Evolutionary conservation across 2,329 filamentous ascomycete species (phyloP).

Genomic region (Fusarium camptoceras): DNA sequence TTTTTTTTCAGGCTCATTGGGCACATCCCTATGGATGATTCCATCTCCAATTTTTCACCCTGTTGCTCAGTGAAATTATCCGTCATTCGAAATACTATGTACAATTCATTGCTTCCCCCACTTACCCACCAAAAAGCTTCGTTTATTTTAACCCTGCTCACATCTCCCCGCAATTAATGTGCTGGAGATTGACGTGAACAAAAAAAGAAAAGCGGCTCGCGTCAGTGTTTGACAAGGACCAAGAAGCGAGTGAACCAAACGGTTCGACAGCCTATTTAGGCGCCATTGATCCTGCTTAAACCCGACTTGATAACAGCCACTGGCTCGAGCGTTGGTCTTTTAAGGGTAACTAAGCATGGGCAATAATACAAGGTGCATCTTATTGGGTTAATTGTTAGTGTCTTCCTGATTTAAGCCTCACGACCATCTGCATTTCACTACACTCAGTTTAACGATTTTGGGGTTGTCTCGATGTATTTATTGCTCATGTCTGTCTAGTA

Average conservation of each 20-base stretch:
- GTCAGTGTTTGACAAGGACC: constrained; percentile 22
- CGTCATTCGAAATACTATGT: constrained; percentile 1
- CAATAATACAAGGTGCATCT: background rate
- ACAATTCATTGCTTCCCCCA: constrained; percentile 22
- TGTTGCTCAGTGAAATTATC: constrained; percentile 4
- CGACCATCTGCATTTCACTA: background rate
- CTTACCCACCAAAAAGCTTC: constrained; percentile 9
- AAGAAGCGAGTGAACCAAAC: constrained; percentile 4
- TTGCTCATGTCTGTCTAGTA: constrained; percentile 36
- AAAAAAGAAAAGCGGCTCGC: constrained; percentile 13
- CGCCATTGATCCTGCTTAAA: background rate
- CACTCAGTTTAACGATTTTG: background rate
- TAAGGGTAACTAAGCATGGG: background rate
- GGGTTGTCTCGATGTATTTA: constrained; percentile 33
- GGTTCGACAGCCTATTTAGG: background rate
- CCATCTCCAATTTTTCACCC: constrained; percentile 8
- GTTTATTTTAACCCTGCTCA: constrained; percentile 9
- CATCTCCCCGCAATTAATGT: constrained; percentile 18
- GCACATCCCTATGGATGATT: constrained; percentile 15
- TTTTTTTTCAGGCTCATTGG: constrained; percentile 20
- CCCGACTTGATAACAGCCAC: background rate
- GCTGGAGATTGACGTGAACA: constrained; percentile 11
- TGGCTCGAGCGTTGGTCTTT: background rate
- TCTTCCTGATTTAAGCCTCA: background rate
- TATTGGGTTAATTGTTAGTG: background rate